Conservation (phyloP, 352 stramenopile species). For the Phytophthora sansomeana region DNA sequence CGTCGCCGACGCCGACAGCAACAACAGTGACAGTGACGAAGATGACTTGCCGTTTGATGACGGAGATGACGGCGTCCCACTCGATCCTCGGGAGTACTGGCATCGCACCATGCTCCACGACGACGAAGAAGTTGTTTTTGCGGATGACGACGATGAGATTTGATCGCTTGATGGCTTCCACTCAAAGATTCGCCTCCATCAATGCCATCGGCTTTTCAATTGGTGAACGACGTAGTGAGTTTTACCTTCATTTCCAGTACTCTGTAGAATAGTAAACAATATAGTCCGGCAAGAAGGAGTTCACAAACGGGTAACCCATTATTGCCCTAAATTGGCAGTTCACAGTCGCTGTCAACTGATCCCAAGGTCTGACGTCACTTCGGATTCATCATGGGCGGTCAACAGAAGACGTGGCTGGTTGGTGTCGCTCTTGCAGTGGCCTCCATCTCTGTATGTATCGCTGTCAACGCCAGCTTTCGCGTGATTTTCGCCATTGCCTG, state of each 20-base stretch:
- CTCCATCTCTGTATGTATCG: conserved; percentile 39
- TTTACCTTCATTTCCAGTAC: background rate
- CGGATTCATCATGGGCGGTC: conserved; percentile 17
- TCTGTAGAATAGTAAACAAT: background rate
- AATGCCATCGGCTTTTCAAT: too few species aligned
- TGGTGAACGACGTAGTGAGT: too few species aligned
- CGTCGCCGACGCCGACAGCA: conserved; percentile 13
- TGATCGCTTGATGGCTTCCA: background rate
- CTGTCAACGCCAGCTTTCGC: conserved; percentile 25
- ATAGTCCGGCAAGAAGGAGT: too few species aligned
- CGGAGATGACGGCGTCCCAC: conserved; percentile 9
- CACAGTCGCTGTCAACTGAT: background rate
- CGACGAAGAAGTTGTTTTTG: conserved; percentile 22
- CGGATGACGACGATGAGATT: conserved; percentile 12
- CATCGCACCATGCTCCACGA: conserved; percentile 26
- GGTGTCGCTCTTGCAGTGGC: conserved; percentile 41
- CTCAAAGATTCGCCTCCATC: too few species aligned
- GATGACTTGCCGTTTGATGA: conserved; percentile 29
- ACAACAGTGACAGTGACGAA: conserved; percentile 19
- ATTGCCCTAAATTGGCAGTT: conserved; percentile 22
- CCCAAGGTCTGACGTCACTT: background rate
- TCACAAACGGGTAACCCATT: background rate
- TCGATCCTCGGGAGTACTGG: conserved; percentile 15
- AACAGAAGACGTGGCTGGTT: conserved; percentile 41
- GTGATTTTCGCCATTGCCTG: conserved; percentile 33